phyloP scores from a whole-genome alignment of 192 early-diverging fungal genomes.

The Dissophora ornata region DNA sequence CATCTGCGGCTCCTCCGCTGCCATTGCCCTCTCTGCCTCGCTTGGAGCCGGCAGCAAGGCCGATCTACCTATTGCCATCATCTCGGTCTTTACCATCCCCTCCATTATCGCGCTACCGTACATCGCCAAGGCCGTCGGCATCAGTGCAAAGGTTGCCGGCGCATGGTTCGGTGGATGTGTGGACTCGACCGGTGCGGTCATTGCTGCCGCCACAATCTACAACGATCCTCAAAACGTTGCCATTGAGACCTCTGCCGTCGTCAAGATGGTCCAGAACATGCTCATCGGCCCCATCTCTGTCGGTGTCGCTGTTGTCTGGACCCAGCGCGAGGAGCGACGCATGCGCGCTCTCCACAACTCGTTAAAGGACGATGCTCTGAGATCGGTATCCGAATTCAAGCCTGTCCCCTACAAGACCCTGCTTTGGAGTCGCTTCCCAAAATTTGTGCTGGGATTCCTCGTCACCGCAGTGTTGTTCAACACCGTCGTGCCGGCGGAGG shows the following conservation, averaged over 20 bases:
- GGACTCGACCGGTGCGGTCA: constrained; percentile 67
- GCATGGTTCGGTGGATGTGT: constrained; percentile 70
- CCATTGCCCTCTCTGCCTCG: constrained; percentile 61
- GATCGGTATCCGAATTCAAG: constrained; percentile 38
- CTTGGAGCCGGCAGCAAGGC: constrained; percentile 61
- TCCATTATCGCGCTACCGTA: constrained; percentile 66
- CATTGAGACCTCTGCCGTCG: constrained; percentile 64
- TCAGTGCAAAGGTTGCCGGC: constrained; percentile 59
- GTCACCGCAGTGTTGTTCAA: constrained; percentile 64
- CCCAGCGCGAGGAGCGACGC: constrained; percentile 52
- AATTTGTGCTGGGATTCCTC: constrained; percentile 66
- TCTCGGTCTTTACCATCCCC: constrained; percentile 68
- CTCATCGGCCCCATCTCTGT: constrained; percentile 65
- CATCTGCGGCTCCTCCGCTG: constrained; percentile 65
- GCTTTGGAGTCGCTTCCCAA: constrained; percentile 65
- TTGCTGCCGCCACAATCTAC: constrained; percentile 66
- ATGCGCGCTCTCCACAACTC: constrained; percentile 24
- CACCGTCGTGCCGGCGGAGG: constrained; percentile 51
- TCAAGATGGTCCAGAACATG: constrained; percentile 69
- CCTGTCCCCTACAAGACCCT: constrained; percentile 40
- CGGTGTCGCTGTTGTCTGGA: constrained; percentile 62
- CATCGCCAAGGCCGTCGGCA: constrained; percentile 56
- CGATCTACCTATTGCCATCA: constrained; percentile 67
- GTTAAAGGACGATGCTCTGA: constrained; percentile 27
- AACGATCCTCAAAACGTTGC: constrained; percentile 57